These are phyloP conservation scores for Botrytis fabae DNA, from an alignment of 2,329 filamentous ascomycete genomes.

Conservation along the genomic window DNA sequence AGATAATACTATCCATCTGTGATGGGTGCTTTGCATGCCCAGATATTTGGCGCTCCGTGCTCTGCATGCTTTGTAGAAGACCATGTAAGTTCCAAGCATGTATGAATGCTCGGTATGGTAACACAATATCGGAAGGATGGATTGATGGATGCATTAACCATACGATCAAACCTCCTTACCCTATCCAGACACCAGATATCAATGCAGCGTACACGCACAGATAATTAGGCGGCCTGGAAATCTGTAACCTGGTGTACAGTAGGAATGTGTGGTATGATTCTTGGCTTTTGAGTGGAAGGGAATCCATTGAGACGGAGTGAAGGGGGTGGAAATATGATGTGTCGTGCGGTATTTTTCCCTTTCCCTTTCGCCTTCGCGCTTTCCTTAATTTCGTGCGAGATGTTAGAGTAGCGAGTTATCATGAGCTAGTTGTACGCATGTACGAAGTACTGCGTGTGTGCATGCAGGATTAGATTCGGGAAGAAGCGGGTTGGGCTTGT, in stretches of 20 bases:
- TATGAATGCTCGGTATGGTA: neutral
- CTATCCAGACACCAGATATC: neutral
- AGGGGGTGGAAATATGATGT: conserved; percentile 19
- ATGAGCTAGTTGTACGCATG: neutral
- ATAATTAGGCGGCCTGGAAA: conserved; percentile 5
- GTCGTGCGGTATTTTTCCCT: conserved; percentile 3
- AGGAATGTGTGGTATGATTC: neutral
- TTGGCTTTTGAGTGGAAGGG: neutral
- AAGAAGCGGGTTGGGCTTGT: conserved; percentile 16
- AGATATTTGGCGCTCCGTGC: neutral
- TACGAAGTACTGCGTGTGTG: neutral
- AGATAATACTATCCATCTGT: neutral
- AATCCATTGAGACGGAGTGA: neutral
- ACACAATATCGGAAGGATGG: conserved; percentile 13
- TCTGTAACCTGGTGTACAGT: neutral
- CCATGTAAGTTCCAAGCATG: neutral
- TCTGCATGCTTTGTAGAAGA: neutral
- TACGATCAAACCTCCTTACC: neutral
- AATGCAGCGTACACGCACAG: neutral
- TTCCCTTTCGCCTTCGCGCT: neutral
- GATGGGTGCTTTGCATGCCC: neutral
- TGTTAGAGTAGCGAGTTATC: neutral
- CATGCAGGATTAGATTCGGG: conserved; percentile 10
- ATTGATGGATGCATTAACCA: conserved; percentile 7
- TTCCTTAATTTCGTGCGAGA: neutral